Evolutionary conservation across 1,284 basidiomycete genomes (phyloP).

Genomic region (Amylostereum areolatum): DNA sequence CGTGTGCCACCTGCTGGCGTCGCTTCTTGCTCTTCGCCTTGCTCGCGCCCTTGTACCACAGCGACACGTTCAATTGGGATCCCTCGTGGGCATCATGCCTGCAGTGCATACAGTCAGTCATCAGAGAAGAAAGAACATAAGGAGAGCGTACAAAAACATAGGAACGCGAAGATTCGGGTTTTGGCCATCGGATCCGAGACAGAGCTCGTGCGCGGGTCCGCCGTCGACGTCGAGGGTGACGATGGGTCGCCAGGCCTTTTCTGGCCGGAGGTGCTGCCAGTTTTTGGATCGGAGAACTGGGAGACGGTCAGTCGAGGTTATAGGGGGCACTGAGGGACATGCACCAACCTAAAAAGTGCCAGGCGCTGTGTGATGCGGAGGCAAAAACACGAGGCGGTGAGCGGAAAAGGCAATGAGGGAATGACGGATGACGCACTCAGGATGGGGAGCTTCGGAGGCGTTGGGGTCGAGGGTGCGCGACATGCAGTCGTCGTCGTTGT

Average conservation of each 20-base stretch:
- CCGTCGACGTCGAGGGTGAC: constrained; percentile 47
- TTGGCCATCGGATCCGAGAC: constrained; percentile 61
- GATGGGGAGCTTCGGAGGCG: background rate
- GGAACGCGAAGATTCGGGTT: constrained; percentile 64
- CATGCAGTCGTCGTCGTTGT: too few species aligned
- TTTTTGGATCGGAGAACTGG: constrained; percentile 27
- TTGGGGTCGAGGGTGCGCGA: too few species aligned
- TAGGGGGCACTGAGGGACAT: too few species aligned
- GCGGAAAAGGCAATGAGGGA: too few species aligned
- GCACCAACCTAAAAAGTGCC: constrained; percentile 5
- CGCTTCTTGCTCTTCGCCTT: constrained; percentile 53
- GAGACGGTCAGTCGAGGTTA: background rate
- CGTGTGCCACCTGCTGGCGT: constrained; percentile 44
- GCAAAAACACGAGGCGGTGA: too few species aligned
- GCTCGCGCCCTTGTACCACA: constrained; percentile 43
- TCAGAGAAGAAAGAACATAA: too few species aligned
- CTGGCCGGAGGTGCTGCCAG: constrained; percentile 25
- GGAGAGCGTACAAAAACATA: too few species aligned
- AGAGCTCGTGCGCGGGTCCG: constrained; percentile 42
- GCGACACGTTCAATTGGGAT: constrained; percentile 42
- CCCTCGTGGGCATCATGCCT: constrained; percentile 33
- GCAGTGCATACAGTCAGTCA: background rate
- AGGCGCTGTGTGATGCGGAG: background rate
- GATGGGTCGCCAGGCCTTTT: constrained; percentile 53
- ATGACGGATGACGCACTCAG: background rate